A percentile compares a stretch with the other conserved stretches of the same genome.
Conservation (phyloP, 148 eudicot genomes). For the Chenopodium formosanum region DNA sequence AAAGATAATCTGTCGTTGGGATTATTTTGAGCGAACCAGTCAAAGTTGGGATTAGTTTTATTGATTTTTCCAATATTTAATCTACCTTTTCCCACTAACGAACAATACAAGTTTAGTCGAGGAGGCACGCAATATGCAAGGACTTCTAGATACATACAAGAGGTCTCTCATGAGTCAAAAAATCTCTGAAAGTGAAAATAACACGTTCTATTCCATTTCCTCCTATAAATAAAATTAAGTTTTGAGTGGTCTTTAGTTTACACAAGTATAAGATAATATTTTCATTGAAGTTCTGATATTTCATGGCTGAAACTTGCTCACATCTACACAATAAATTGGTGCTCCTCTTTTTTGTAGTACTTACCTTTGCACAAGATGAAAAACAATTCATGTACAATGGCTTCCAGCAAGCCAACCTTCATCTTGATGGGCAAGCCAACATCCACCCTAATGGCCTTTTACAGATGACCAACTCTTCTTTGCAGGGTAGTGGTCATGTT, state of each 20-base stretch:
- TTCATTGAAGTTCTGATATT: neutral
- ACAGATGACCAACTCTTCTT: slow-evolving; percentile 29
- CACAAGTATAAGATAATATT: neutral
- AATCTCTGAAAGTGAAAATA: neutral
- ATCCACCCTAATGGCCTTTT: slow-evolving; percentile 27
- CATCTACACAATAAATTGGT: neutral
- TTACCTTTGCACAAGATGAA: slow-evolving; percentile 22
- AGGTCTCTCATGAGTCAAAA: neutral
- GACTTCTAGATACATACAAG: neutral
- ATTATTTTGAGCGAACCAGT: too few relatives aligned
- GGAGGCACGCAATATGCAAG: neutral
- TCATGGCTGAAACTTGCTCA: slow-evolving; percentile 14
- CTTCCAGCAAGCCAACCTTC: slow-evolving; percentile 25
- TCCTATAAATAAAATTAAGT: neutral
- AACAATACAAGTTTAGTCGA: neutral
- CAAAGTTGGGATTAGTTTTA: too few relatives aligned
- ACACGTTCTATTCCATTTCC: neutral
- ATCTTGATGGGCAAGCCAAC: slow-evolving; percentile 19
- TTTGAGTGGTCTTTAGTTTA: neutral
- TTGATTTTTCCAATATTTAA: too few relatives aligned
- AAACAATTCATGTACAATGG: slow-evolving; percentile 16
- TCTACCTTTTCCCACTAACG: too few relatives aligned
- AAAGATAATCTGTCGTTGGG: too few relatives aligned
- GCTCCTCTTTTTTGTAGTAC: neutral
- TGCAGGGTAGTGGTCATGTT: slow-evolving; percentile 24